phyloP scores from a whole-genome alignment of 129 eudicot genomes.

The Escallonia rubra region DNA sequence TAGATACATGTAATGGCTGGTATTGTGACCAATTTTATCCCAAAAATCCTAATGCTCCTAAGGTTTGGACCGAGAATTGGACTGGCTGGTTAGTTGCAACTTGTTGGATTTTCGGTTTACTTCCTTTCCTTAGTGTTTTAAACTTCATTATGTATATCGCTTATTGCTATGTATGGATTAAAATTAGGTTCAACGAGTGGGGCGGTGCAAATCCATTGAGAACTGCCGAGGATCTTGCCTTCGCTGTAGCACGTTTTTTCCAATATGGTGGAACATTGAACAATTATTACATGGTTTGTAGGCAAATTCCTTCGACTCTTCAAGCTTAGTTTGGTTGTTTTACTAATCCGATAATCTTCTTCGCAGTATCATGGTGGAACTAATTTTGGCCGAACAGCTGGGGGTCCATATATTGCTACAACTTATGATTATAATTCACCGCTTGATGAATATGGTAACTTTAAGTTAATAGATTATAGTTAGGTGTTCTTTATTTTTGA shows the following conservation, averaged over 20 bases:
- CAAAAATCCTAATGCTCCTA: conserved; percentile 30
- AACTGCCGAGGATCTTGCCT: conserved; percentile 38
- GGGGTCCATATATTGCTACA: conserved; percentile 3
- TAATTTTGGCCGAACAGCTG: conserved; percentile 35
- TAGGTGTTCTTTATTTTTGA: no score
- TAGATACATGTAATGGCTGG: conserved; percentile 43
- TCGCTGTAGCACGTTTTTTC: conserved; percentile 31
- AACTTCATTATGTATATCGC: neutral
- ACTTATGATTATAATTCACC: conserved; percentile 43
- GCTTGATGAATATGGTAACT: conserved; percentile 42
- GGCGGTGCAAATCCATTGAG: conserved; percentile 22
- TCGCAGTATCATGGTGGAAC: conserved; percentile 50
- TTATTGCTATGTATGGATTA: no score
- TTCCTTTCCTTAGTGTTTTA: neutral
- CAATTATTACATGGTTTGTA: conserved; percentile 38
- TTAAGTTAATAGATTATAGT: no score
- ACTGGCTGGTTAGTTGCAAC: conserved; percentile 33
- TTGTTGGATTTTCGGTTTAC: neutral
- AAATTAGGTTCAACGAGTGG: conserved; percentile 17
- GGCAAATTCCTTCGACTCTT: neutral
- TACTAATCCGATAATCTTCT: no score
- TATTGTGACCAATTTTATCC: conserved; percentile 44
- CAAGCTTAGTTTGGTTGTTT: neutral
- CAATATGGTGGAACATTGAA: conserved; percentile 19
- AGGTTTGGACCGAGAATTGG: conserved; percentile 54